A percentile compares a stretch with the other conserved stretches of the same genome.
Evolutionary conservation across 305 asterid genomes (phyloP).

Genomic region (Fraxinus greggii): DNA sequence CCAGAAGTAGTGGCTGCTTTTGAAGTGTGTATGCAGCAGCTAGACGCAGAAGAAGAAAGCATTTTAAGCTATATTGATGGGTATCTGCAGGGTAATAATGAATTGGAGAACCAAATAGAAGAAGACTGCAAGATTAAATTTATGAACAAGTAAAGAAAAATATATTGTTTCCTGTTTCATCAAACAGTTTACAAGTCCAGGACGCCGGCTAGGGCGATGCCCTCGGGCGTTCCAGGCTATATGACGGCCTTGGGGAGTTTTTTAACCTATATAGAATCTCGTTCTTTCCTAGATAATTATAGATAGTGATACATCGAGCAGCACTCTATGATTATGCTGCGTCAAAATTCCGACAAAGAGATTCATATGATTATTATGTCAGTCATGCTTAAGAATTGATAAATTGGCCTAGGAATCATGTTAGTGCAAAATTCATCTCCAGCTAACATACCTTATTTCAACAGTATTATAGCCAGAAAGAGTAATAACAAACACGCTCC

Average conservation of each 20-base stretch:
- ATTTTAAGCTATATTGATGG: conserved; percentile 34
- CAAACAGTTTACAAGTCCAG: background rate
- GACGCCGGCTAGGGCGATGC: background rate
- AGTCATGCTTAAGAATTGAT: background rate
- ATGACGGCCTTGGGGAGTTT: background rate
- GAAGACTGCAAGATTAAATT: background rate
- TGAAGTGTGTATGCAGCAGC: conserved; percentile 43
- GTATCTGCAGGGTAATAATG: background rate
- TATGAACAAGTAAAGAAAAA: background rate
- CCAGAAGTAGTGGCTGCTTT: conserved; percentile 46
- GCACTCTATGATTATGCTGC: background rate
- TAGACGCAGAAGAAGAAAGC: conserved; percentile 44
- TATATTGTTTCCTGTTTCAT: background rate
- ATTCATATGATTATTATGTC: background rate
- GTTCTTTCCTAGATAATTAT: background rate
- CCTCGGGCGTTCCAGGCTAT: background rate
- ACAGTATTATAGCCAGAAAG: background rate
- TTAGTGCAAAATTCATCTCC: background rate
- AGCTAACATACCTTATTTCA: background rate
- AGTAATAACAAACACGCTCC: background rate
- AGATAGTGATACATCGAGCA: background rate
- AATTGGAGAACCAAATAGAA: conserved; percentile 5
- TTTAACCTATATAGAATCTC: background rate
- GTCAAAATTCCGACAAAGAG: background rate
- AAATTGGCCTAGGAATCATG: background rate